Conservation (phyloP, 2,329 filamentous ascomycete genomes). For the Magnaporthiopsis incrustans region DNA sequence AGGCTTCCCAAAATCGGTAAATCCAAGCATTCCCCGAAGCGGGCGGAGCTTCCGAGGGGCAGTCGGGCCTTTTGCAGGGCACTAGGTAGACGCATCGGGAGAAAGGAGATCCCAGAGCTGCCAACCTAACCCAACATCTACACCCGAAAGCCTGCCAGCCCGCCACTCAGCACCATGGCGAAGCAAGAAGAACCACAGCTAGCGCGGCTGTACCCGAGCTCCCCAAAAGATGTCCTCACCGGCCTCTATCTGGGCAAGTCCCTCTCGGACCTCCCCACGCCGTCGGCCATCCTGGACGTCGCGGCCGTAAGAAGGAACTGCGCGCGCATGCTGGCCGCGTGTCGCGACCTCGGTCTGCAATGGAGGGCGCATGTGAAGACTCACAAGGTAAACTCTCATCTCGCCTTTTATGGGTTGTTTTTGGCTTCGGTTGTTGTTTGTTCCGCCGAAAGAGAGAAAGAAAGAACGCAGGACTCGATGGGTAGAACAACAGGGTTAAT, state of each 20-base stretch:
- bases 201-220: slow-evolving; percentile 5
- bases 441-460: no score
- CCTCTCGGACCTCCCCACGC: slow-evolving; percentile 40
- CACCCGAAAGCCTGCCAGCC: no score
- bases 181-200: neutral
- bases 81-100: no score
- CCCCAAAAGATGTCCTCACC: slow-evolving; percentile 26
- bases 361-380: slow-evolving; percentile 79
- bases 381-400: slow-evolving; percentile 53
- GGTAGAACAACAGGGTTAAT: slow-evolving; percentile 20
- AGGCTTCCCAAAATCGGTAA: neutral
- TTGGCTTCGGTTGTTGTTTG: neutral
- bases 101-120: no score
- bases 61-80: no score
- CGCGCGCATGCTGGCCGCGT: slow-evolving; percentile 27
- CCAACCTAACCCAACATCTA: no score
- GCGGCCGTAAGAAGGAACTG: slow-evolving; percentile 62
- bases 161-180: neutral
- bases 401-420: neutral
- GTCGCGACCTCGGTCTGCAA: slow-evolving; percentile 15
- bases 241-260: slow-evolving; percentile 49
- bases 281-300: slow-evolving; percentile 60
- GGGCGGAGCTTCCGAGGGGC: no score
- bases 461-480: neutral
- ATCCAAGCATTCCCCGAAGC: neutral